These are phyloP conservation scores for Colletotrichum chrysophilum DNA, from an alignment of 2,329 filamentous ascomycete genomes.

Conservation along the genomic window DNA sequence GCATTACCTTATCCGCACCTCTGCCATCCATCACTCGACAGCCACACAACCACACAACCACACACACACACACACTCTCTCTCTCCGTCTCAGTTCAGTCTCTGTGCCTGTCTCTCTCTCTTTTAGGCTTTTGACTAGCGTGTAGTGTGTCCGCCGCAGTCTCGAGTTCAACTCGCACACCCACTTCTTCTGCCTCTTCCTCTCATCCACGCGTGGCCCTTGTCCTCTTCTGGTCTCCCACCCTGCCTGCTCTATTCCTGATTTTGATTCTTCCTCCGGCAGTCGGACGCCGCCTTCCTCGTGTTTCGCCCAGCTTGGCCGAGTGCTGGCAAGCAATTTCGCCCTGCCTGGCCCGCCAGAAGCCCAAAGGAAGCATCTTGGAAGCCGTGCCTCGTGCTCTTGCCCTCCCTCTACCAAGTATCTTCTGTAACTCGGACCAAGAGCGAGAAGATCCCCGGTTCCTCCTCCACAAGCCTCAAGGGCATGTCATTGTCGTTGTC, in stretches of 20 bases:
- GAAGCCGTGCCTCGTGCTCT: not conserved
- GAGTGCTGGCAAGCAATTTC: conserved; percentile 8
- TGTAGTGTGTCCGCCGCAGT: not conserved
- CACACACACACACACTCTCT: not conserved
- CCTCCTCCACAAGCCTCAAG: not conserved
- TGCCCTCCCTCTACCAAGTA: not conserved
- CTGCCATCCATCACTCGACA: not conserved
- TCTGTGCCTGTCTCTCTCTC: not conserved
- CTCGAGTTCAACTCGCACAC: not conserved
- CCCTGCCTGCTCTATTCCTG: conserved; percentile 14
- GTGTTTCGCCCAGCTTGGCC: conserved; percentile 15
- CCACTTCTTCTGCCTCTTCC: not conserved
- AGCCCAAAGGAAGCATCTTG: conserved; percentile 2
- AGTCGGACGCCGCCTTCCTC: conserved; percentile 9
- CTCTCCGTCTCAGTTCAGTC: not conserved
- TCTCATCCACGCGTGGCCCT: not conserved
- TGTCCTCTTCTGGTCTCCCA: not conserved
- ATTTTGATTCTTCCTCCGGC: conserved; percentile 17
- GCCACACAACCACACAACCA: not conserved
- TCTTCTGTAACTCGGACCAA: not conserved
- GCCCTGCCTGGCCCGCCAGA: conserved; percentile 1
- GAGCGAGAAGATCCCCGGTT: not conserved
- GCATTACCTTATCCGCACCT: not conserved
- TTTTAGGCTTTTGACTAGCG: not conserved
- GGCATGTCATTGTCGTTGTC: not conserved